Base-by-base conservation (phyloP, 768 basidiomycete genomes). In the Tricholoma sp. region DNA sequence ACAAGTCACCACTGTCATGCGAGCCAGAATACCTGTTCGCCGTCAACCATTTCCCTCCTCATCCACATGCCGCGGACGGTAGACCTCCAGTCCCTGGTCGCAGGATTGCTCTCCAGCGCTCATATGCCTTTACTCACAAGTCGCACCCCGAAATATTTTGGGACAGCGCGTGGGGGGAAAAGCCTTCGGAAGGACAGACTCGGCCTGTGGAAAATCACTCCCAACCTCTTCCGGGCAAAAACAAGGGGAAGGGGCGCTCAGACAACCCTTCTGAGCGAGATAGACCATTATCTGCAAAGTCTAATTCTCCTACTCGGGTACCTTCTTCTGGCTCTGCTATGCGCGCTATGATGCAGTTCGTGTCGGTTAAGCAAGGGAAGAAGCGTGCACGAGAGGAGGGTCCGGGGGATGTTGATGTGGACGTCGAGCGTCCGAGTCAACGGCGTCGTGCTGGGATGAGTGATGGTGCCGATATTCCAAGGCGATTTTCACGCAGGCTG, bases 361-460 rank as follows among this genome's bases (percentile, higher is more conserved):
- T 20, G 5, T 50, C 49, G 6, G 10, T n/a, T 4, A 51, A 42
- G 31, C 50, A 44, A 44, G 55, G 55, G 29, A 56, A 51, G 50
- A 56, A 56, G 31, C 55, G 55, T 24, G 37, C 55, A 29, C 50
- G 55, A 31, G 55, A 56, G 37, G 55, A 31, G 44, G 20, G 24
- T 24, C 24, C 24, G 24, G 24, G 12, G 7, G 50, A 36, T 39
- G 55, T 7, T 36, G 49, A 37, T 7, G 47, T 15, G n/a, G 45
- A 55, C n/a, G 54, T 18, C 20, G 55, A 51, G 12, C 24, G 37
- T 12, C 37, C 55, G 18, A 39, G 39, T 17, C 55, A 49, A 18
- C 37, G 28, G 12, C 55, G 50, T 32, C 48, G 55, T 28, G 28
- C 55, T 6, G 29, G 50, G 12, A 13, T 9, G 3, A 45, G 44